Conservation (phyloP, 2,329 filamentous ascomycete genomes). For the Penicillium sp. region DNA sequence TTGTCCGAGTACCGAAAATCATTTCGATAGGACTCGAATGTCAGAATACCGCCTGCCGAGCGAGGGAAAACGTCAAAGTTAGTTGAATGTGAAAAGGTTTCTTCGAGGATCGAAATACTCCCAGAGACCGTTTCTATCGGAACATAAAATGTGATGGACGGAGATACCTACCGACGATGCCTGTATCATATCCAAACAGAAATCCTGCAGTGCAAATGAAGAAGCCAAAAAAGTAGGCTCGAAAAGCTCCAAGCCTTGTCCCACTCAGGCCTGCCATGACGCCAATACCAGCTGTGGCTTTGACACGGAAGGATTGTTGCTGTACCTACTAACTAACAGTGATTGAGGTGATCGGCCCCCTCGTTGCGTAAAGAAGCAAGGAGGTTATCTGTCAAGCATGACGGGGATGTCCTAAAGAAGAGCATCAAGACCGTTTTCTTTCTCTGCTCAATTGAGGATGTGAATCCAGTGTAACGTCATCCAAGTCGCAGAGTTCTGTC, state of each 20-base stretch:
- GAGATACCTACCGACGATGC: constrained; percentile 24
- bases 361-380: neutral
- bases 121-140: neutral
- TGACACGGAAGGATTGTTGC: too few species aligned
- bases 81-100: too few species aligned
- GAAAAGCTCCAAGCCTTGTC: constrained; percentile 17
- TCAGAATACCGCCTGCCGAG: constrained; percentile 38
- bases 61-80: neutral
- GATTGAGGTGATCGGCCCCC: too few species aligned
- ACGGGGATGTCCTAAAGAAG: too few species aligned
- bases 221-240: constrained; percentile 22
- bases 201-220: constrained; percentile 27
- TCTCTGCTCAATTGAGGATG: too few species aligned
- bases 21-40: constrained; percentile 37
- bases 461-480: too few species aligned
- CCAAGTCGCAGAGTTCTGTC: too few species aligned
- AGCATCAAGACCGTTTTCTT: too few species aligned
- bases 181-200: constrained; percentile 31
- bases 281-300: neutral
- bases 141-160: too few species aligned
- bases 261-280: constrained; percentile 13
- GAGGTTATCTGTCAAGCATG: neutral
- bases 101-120: neutral
- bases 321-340: too few species aligned
- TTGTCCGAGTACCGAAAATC: constrained; percentile 41